Evolutionary conservation across 371 early-diverging fungal species (phyloP).

Genomic region (Mucor racemosus): DNA sequence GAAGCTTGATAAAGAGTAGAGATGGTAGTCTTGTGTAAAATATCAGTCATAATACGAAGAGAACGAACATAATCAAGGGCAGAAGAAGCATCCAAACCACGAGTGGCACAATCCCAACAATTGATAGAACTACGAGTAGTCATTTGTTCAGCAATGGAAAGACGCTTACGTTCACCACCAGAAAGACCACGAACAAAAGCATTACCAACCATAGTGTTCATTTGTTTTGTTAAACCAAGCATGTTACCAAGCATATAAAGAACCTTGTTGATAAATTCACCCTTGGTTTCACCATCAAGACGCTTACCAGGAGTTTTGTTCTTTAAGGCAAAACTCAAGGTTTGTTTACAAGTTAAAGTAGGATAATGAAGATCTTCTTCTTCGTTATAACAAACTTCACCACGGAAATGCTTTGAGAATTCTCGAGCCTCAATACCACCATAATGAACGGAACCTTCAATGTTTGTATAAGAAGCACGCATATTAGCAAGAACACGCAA

Average conservation of each 20-base stretch:
- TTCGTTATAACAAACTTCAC: constrained; percentile 59
- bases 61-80: constrained; percentile 71
- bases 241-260: constrained; percentile 53
- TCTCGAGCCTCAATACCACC: constrained; percentile 54
- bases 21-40: constrained; percentile 61
- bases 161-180: constrained; percentile 81
- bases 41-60: constrained; percentile 61
- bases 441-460: constrained; percentile 51
- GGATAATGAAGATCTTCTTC: constrained; percentile 65
- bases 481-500: constrained; percentile 60
- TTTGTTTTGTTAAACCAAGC: constrained; percentile 63
- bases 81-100: constrained; percentile 85
- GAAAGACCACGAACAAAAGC: constrained; percentile 71
- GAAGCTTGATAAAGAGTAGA: constrained; percentile 68
- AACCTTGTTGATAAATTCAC: constrained; percentile 39
- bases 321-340: constrained; percentile 58
- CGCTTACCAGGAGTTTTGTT: constrained; percentile 58
- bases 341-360: constrained; percentile 58
- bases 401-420: constrained; percentile 47
- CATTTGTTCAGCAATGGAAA: constrained; percentile 78
- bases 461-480: constrained; percentile 48
- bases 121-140: constrained; percentile 67
- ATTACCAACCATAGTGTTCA: constrained; percentile 75
- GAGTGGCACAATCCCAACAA: constrained; percentile 80
- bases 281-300: constrained; percentile 37